These are phyloP conservation scores for Taxawa tesnikishii DNA, from an alignment of 2,329 filamentous ascomycete species.

Conservation along the genomic window DNA sequence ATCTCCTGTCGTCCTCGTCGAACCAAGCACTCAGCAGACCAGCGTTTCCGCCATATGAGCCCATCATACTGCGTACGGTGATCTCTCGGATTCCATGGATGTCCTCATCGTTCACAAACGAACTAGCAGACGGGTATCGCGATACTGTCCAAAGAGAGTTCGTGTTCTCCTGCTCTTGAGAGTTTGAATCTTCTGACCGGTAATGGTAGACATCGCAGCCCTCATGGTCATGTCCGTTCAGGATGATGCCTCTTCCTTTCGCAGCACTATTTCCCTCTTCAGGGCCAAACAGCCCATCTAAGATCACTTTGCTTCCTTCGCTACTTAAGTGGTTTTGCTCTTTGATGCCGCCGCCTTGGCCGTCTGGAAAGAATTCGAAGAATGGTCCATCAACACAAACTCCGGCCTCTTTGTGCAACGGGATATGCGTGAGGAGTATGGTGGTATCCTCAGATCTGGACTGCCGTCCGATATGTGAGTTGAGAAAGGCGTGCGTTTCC, in stretches of 20 bases:
- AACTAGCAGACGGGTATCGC: constrained; percentile 7
- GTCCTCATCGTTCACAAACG: constrained; percentile 4
- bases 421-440: constrained; percentile 81
- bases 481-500: constrained; percentile 66
- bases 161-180: constrained; percentile 8
- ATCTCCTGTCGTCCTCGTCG: constrained; percentile 57
- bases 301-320: constrained; percentile 54
- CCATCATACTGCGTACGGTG: constrained; percentile 97
- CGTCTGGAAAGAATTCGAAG: constrained; percentile 61
- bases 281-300: constrained; percentile 75
- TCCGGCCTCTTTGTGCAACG: constrained; percentile 70
- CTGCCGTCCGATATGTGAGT: constrained; percentile 23
- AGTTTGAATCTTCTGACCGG: constrained; percentile 12
- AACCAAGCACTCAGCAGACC: constrained; percentile 86
- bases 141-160: constrained; percentile 10
- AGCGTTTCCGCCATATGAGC: constrained; percentile 83
- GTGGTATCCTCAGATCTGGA: constrained; percentile 47
- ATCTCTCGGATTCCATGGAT: constrained; percentile 64
- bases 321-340: constrained; percentile 86
- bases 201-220: constrained; percentile 87
- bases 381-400: constrained; percentile 75
- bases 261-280: constrained; percentile 43
- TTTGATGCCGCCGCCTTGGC: constrained; percentile 57
- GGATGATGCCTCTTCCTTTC: constrained; percentile 51
- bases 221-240: constrained; percentile 92